phyloP scores from a whole-genome alignment of 1,284 basidiomycete species.

The Coniferiporia weirii region DNA sequence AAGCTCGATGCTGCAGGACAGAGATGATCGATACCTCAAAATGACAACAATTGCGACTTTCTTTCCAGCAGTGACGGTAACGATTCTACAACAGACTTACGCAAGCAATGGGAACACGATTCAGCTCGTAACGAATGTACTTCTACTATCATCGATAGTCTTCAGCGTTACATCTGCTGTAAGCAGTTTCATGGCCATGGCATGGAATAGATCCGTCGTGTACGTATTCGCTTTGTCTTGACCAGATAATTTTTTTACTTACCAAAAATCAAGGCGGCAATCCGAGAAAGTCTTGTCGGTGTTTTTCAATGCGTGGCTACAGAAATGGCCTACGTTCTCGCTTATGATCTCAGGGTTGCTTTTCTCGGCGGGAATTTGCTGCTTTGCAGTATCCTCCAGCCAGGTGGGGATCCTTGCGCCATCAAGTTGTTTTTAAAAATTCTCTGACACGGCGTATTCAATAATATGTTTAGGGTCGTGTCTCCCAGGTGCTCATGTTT shows the following conservation, averaged over 20 bases:
- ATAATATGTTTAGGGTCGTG: too few relatives aligned
- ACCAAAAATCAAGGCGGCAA: neutral
- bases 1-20: neutral
- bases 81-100: slow-evolving; percentile 1
- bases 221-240: neutral
- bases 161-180: slow-evolving; percentile 7
- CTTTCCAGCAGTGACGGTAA: slow-evolving; percentile 7
- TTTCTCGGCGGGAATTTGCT: neutral
- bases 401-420: neutral
- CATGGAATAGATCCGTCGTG: slow-evolving; percentile 3
- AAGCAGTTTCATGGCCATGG: slow-evolving; percentile 1
- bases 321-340: slow-evolving; percentile 1
- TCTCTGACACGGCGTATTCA: too few relatives aligned
- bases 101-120: neutral
- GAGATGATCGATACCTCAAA: neutral
- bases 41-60: slow-evolving; percentile 10
- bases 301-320: neutral
- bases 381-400: neutral
- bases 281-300: neutral
- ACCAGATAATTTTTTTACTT: neutral
- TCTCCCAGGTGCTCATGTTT: too few relatives aligned
- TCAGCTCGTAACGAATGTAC: neutral
- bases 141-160: neutral
- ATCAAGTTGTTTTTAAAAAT: too few relatives aligned
- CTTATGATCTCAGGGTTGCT: neutral